These are phyloP conservation scores for Juncus effusus DNA, from an alignment of 176 grass and related monocot genomes.

Conservation along the genomic window DNA sequence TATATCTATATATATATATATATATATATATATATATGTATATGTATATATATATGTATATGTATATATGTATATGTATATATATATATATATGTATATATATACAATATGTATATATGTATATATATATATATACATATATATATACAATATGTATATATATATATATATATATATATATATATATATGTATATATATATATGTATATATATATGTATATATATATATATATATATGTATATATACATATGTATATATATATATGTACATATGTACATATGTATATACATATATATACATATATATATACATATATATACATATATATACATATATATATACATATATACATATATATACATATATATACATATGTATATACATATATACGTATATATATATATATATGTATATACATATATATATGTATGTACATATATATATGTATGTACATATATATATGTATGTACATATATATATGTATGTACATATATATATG, in stretches of 20 bases:
- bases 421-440: no score
- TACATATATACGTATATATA: constrained; percentile 1
- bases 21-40: constrained; percentile 24
- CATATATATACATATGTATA: not conserved
- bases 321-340: not conserved
- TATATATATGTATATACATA: constrained; percentile 13
- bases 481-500: no score
- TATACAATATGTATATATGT: no score
- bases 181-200: constrained; percentile 19
- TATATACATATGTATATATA: constrained; percentile 16
- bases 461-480: no score
- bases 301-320: not conserved
- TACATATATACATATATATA: not conserved
- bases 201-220: constrained; percentile 19
- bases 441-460: no score
- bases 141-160: no score
- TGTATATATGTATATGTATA: no score
- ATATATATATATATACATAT: no score
- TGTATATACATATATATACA: constrained; percentile 10
- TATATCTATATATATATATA: no score
- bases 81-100: no score
- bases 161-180: no score
- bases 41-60: no score
- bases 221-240: constrained; percentile 15
- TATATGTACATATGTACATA: constrained; percentile 18